Evolutionary conservation across 2,329 filamentous ascomycete genomes (phyloP).

Genomic region (Arthrobotrys sphaeroides): DNA sequence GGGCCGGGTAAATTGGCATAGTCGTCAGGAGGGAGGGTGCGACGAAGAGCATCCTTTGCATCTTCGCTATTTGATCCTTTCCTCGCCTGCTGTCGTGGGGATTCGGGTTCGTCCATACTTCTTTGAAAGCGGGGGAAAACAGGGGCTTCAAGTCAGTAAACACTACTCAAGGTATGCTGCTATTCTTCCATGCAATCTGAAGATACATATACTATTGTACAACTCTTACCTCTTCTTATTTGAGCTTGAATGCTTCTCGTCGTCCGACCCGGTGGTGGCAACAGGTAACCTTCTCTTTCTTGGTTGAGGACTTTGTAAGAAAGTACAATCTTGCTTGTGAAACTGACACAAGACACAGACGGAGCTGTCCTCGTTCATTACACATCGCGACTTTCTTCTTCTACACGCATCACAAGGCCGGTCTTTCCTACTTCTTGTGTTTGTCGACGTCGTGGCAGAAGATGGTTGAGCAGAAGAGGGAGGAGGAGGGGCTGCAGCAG

Average conservation of each 20-base stretch:
- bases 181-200: conserved; percentile 24
- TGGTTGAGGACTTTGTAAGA: conserved; percentile 77
- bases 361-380: conserved; percentile 77
- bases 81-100: conserved; percentile 44
- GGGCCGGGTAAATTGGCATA: conserved; percentile 49
- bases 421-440: conserved; percentile 63
- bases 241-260: conserved; percentile 65
- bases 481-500: conserved; percentile 47
- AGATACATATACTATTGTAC: conserved; percentile 2
- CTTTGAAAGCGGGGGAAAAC: conserved; percentile 50
- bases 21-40: conserved; percentile 47
- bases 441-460: conserved; percentile 52
- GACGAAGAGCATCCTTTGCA: conserved; percentile 52
- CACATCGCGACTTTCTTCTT: conserved; percentile 77
- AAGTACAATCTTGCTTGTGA: conserved; percentile 80
- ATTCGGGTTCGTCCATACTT: conserved; percentile 57
- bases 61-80: conserved; percentile 43
- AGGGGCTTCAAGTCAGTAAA: conserved; percentile 24
- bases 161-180: conserved; percentile 28
- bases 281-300: conserved; percentile 80
- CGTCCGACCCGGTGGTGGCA: conserved; percentile 64
- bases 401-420: conserved; percentile 78
- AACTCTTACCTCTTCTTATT: conserved; percentile 73
- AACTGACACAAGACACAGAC: conserved; percentile 80
- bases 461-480: conserved; percentile 33